These are phyloP conservation scores for Trematosphaeria pertusa DNA, from an alignment of 2,329 filamentous ascomycete genomes.

Conservation along the genomic window DNA sequence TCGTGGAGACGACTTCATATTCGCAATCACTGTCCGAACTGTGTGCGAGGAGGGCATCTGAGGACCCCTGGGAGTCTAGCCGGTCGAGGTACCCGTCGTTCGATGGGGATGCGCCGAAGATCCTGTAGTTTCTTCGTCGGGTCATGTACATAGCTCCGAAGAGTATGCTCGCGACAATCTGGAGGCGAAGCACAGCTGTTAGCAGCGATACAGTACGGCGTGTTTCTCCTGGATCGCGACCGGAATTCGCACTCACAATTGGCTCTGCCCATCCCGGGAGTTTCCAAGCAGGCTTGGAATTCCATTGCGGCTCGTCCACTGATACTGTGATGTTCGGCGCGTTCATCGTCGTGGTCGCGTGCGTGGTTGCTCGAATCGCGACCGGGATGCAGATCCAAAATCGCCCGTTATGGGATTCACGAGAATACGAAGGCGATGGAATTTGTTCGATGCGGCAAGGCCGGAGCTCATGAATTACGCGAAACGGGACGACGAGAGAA, in stretches of 20 bases:
- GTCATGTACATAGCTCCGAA: slow-evolving; percentile 58
- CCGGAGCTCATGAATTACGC: not conserved
- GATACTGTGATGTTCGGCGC: slow-evolving; percentile 7
- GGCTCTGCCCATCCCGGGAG: slow-evolving; percentile 52
- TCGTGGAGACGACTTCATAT: slow-evolving; percentile 42
- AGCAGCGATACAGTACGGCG: not conserved
- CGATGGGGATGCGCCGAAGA: slow-evolving; percentile 44
- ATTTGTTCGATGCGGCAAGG: too few species aligned
- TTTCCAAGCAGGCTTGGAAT: slow-evolving; percentile 51
- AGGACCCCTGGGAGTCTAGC: slow-evolving; percentile 43
- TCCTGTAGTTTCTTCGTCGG: slow-evolving; percentile 53
- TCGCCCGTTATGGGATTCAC: not conserved
- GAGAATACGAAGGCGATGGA: not conserved
- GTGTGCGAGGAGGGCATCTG: slow-evolving; percentile 49
- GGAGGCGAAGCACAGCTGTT: not conserved
- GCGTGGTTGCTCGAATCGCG: not conserved
- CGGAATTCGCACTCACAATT: slow-evolving; percentile 28
- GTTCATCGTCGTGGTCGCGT: slow-evolving; percentile 7
- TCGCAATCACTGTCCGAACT: slow-evolving; percentile 47
- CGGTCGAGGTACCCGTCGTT: slow-evolving; percentile 44
- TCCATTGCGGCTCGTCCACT: slow-evolving; percentile 41
- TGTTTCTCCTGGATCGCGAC: not conserved
- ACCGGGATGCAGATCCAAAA: slow-evolving; percentile 1
- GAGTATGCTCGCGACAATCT: slow-evolving; percentile 61
- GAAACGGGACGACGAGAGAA: not conserved